Base-by-base conservation (phyloP, 2,329 filamentous ascomycete genomes). In the Fusarium bulbicola region DNA sequence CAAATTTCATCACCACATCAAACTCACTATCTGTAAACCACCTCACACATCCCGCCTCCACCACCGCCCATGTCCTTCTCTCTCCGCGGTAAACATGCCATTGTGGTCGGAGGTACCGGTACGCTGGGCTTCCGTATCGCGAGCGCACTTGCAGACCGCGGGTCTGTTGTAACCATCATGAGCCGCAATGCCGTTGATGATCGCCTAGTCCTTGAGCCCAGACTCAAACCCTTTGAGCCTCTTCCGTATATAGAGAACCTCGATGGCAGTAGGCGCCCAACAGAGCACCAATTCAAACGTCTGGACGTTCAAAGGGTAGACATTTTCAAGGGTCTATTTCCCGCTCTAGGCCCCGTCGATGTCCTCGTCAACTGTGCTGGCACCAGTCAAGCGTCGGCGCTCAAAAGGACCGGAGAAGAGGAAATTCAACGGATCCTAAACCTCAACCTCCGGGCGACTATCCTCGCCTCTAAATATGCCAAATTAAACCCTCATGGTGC, bases 351-450 rank as follows among this genome's bases (percentile, higher is more conserved):
- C 1, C 76, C 79, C 14, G 73, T 85, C 14, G 86, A 89, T 76
- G 84, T 95, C 36, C 87, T 97, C 3, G 87, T 97, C 72, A 97
- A 97, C 78, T 92, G 93, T 32, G 94, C 94, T 0, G 95, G 94
- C 15, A 85, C 95, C 28, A 86, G 91, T 1, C 90, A 94, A 74
- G 87, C 86, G 18, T 88, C 86, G 0, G 84, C 94, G 2, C 86
- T 96, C n/a, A 83, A 89, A 49, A 84, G 86, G 15, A 90, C 88
- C 3, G 76, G 81, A 1, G 78, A 86, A 1, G 79, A 82, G 0
- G 84, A 87, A 6, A 84, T 94, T 28, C 83, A 89, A 3, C 74
- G 84, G 3, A 85, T 94, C 12, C 77, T 97, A 10, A 84, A 88
- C 57, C 93, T 90, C 43, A 97, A 97, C 80, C 86, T 97, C 4